phyloP scores from a whole-genome alignment of 106 monocot species.

The Dendrobium catenatum region DNA sequence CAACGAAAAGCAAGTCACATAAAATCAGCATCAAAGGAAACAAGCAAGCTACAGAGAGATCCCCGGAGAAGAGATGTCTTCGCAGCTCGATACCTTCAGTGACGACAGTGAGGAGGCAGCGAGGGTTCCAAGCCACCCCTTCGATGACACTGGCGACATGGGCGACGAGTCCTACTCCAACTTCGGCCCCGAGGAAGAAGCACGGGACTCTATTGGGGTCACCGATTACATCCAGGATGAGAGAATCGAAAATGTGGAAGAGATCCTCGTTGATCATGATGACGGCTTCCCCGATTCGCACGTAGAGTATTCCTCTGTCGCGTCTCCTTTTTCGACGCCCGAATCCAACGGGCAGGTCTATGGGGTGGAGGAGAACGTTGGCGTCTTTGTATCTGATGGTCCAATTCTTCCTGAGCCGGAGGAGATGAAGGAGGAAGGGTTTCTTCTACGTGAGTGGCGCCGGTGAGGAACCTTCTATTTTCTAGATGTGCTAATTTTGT shows the following conservation, averaged over 20 bases:
- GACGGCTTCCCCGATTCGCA: conserved; percentile 3
- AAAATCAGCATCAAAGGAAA: no score
- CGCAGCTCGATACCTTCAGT: conserved; percentile 49
- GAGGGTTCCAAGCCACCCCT: conserved; percentile 19
- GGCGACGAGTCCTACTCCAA: conserved; percentile 38
- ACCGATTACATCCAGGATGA: background rate
- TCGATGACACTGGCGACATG: conserved; percentile 44
- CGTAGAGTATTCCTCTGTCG: background rate
- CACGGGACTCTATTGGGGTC: conserved; percentile 5
- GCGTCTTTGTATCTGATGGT: conserved; percentile 1
- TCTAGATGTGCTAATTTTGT: conserved; percentile 1
- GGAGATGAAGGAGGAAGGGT: conserved; percentile 13
- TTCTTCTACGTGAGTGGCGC: conserved; percentile 10
- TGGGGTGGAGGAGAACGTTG: background rate
- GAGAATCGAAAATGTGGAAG: background rate
- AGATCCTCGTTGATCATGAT: background rate
- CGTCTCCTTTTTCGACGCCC: background rate
- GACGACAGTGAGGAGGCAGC: conserved; percentile 30
- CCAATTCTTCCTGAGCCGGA: conserved; percentile 2
- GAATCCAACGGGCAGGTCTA: conserved; percentile 6
- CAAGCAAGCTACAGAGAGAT: background rate
- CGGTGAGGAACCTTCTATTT: conserved; percentile 3
- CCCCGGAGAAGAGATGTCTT: conserved; percentile 23
- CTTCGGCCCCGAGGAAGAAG: conserved; percentile 19
- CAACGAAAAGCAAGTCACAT: no score